These are phyloP conservation scores for Fraxinus ornus DNA, from an alignment of 305 asterid species.

Conservation along the genomic window DNA sequence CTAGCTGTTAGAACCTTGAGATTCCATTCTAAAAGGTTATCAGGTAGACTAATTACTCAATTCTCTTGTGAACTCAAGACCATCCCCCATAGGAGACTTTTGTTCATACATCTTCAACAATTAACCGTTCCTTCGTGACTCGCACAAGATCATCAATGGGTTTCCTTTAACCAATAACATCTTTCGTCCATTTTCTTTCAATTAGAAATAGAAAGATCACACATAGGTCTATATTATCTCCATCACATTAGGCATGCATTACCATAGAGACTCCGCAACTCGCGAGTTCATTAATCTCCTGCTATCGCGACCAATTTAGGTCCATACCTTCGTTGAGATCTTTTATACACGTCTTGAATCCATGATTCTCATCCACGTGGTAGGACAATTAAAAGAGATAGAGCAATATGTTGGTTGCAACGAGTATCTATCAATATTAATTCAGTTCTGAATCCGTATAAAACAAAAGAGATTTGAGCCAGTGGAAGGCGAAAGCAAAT, in stretches of 20 bases:
- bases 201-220: background rate
- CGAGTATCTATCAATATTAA: too few relatives aligned
- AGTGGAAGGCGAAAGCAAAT: too few relatives aligned
- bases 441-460: too few relatives aligned
- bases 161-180: background rate
- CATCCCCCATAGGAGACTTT: background rate
- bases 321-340: background rate
- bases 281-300: background rate
- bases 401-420: too few relatives aligned
- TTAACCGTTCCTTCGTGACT: background rate
- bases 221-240: background rate
- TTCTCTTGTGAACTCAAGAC: background rate
- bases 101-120: background rate
- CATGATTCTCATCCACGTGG: background rate
- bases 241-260: background rate
- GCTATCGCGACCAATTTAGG: background rate
- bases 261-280: background rate
- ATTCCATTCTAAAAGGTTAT: background rate
- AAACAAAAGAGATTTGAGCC: too few relatives aligned
- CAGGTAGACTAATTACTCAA: background rate
- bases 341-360: background rate
- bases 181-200: background rate
- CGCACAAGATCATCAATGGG: background rate
- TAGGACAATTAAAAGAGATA: background rate
- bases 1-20: background rate